A percentile compares a stretch with the other conserved stretches of the same genome.
Evolutionary conservation across 2,329 filamentous ascomycete species (phyloP).

Genomic region (Microcyclosporella mali): DNA sequence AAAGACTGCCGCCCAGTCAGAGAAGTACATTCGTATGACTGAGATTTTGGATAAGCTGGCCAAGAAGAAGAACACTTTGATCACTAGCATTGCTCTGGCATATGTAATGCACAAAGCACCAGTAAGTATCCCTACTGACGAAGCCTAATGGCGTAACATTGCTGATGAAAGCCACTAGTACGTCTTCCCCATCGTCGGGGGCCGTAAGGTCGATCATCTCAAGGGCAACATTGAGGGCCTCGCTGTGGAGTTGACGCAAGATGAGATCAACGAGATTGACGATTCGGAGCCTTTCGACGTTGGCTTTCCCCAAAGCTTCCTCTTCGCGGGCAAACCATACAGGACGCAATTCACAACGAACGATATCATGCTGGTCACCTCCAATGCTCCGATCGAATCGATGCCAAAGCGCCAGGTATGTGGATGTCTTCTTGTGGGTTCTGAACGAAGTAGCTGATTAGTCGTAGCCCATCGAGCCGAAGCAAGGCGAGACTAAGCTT

Average conservation of each 20-base stretch:
- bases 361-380: slow-evolving; percentile 11
- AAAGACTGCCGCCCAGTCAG: slow-evolving; percentile 19
- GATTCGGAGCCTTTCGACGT: slow-evolving; percentile 53
- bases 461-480: slow-evolving; percentile 13
- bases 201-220: slow-evolving; percentile 63
- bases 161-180: slow-evolving; percentile 2
- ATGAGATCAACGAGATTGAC: slow-evolving; percentile 64
- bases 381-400: slow-evolving; percentile 14
- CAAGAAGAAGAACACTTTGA: slow-evolving; percentile 47
- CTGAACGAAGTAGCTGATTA: slow-evolving; percentile 1
- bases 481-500: slow-evolving; percentile 14
- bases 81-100: slow-evolving; percentile 53
- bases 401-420: slow-evolving; percentile 9
- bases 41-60: slow-evolving; percentile 57
- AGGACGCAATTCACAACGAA: slow-evolving; percentile 12
- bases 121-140: too few relatives aligned
- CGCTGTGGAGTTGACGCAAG: slow-evolving; percentile 50
- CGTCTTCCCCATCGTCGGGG: slow-evolving; percentile 66
- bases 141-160: not conserved
- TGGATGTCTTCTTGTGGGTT: not conserved
- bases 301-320: slow-evolving; percentile 16
- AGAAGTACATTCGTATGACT: slow-evolving; percentile 45
- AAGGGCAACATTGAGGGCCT: slow-evolving; percentile 65
- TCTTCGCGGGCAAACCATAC: slow-evolving; percentile 18
- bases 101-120: slow-evolving; percentile 21